Evolutionary conservation across 208 protist species (phyloP), one percentile per base, ranked within the genome.

Genomic region (Lotmaria passim): DNA sequence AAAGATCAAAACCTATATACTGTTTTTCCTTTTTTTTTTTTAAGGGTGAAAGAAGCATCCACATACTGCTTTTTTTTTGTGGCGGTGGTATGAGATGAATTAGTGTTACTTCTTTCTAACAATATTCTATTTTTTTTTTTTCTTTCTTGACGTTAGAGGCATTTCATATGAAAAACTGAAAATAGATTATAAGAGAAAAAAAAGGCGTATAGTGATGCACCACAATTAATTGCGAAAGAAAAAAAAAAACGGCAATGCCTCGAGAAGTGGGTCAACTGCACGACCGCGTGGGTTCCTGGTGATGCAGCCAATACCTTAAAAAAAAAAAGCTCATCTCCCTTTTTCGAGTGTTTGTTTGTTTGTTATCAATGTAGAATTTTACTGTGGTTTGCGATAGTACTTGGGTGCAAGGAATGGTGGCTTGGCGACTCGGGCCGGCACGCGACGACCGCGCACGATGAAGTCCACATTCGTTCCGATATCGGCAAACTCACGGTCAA

Each of bases 381-480:
- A 56, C 21, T 69, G 31, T 26, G 77, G 28, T 66, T 81, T 86
- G 61, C 81, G 81, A 66, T 84, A 88, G 52, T 91, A 87, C 19
- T 78, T 74, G n/a, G 73, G 38, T 19, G 85, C 69, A 46, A 98
- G 91, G 72, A 99, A 99, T 21, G 98, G 97, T 70, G 97, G 95
- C 60, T 87, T 86, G 7, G 82, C 73, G 31, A 99, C 79, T 43
- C 75, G 85, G 4, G 88, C 96, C 4, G 53, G 51, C 47, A 93
- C 75, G 43, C 72, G 78, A 60, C 90, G 90, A 59, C 86, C 89
- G 23, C 97, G 91, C n/a, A 99, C 88, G n/a, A 94, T 70, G 12
- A 98, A 80, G 23, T 93, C 48, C 30, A 97, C 69, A 55, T 89
- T 66, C 17, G 87, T 96, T 7, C 91, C 89, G 21, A 83, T 75